A percentile compares a stretch with the other conserved stretches of the same genome.
These are phyloP conservation scores for Paraphaeosphaeria sporulosa DNA, from an alignment of 2,329 filamentous ascomycete genomes.

Conservation along the genomic window DNA sequence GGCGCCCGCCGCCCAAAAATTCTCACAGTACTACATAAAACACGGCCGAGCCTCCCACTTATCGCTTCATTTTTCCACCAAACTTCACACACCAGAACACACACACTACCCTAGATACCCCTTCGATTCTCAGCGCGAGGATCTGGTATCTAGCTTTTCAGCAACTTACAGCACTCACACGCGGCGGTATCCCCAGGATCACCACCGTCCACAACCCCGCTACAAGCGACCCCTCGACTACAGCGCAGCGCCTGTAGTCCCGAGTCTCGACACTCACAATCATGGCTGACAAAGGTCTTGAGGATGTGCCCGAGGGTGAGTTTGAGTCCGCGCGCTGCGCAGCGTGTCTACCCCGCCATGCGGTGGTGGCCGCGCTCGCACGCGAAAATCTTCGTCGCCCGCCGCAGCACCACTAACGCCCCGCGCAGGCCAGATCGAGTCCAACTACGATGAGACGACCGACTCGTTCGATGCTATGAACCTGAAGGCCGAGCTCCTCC, in stretches of 20 bases:
- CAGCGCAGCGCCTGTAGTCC: constrained; percentile 74
- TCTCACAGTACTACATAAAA: constrained; percentile 22
- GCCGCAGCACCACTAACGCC: constrained; percentile 26
- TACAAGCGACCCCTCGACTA: constrained; percentile 47
- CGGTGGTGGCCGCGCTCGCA: constrained; percentile 18
- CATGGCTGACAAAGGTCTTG: constrained; percentile 99
- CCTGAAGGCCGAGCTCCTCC: constrained; percentile 95
- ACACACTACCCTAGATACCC: constrained; percentile 50
- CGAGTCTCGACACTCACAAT: constrained; percentile 71
- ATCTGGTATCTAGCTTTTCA: constrained; percentile 57
- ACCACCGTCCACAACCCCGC: constrained; percentile 51
- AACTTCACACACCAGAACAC: constrained; percentile 28
- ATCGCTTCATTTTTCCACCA: constrained; percentile 23
- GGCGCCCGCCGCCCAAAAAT: constrained; percentile 19
- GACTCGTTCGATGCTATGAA: constrained; percentile 99
- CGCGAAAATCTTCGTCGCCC: constrained; percentile 13
- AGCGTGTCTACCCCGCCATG: constrained; percentile 17
- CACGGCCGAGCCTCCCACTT: constrained; percentile 28
- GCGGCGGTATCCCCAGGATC: constrained; percentile 53
- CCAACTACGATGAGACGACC: constrained; percentile 99
- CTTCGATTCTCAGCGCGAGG: constrained; percentile 55
- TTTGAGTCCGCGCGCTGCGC: constrained; percentile 37
- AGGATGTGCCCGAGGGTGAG: constrained; percentile 95
- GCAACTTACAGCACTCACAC: constrained; percentile 33
- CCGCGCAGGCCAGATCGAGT: constrained; percentile 92